Conservation (phyloP, 1,284 basidiomycete species). For the Meripilus lineatus region DNA sequence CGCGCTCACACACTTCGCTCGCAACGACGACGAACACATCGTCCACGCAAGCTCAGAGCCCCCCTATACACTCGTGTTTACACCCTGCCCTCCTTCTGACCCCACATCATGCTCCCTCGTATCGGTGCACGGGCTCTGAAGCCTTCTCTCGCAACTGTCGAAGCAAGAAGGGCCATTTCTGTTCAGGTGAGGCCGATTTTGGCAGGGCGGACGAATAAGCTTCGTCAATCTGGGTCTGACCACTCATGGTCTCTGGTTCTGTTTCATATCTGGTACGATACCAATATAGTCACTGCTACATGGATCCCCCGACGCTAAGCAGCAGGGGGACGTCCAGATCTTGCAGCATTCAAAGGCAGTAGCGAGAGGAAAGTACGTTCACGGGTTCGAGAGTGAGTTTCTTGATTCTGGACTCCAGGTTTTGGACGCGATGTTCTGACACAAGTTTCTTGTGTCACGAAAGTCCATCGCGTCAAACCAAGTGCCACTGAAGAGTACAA, state of each 20-base stretch:
- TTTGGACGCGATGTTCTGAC: conserved; percentile 2
- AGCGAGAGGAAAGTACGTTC: conserved; percentile 83
- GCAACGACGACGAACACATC: no score
- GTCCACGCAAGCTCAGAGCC: no score
- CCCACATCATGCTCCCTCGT: conserved; percentile 21
- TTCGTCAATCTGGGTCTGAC: not conserved
- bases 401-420: conserved; percentile 3
- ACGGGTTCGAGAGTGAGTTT: conserved; percentile 80
- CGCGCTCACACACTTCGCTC: no score
- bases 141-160: conserved; percentile 20
- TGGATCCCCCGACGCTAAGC: conserved; percentile 83
- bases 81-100: conserved; percentile 3
- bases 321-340: conserved; percentile 70
- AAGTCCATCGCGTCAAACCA: conserved; percentile 85
- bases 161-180: conserved; percentile 46
- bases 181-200: conserved; percentile 44
- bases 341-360: conserved; percentile 82
- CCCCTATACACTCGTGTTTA: no score
- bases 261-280: conserved; percentile 2
- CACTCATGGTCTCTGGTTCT: conserved; percentile 1
- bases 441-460: no score
- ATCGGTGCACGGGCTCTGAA: conserved; percentile 24
- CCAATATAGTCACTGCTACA: conserved; percentile 40
- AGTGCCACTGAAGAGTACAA: conserved; percentile 78
- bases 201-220: not conserved